phyloP scores from a whole-genome alignment of 345 rosid genomes.

The Aurinia saxatilis region DNA sequence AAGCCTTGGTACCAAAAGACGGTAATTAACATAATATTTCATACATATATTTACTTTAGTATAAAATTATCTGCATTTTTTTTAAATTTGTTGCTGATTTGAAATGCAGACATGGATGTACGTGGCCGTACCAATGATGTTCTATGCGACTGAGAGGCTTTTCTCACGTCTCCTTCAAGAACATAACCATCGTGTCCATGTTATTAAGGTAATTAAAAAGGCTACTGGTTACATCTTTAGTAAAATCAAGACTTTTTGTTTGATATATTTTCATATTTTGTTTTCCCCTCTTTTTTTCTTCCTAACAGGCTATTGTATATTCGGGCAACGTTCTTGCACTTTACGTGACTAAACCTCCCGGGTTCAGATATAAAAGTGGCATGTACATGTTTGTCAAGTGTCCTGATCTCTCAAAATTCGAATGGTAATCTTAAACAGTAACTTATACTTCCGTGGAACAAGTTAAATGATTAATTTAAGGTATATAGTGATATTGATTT shows the following conservation, averaged over 20 bases:
- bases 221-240: no score
- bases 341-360: constrained; percentile 75
- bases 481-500: background rate
- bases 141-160: constrained; percentile 58
- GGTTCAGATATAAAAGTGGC: constrained; percentile 83
- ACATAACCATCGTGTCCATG: constrained; percentile 48
- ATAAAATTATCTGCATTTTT: background rate
- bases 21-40: constrained; percentile 29
- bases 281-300: no score
- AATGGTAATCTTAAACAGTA: constrained; percentile 44
- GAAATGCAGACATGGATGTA: constrained; percentile 92
- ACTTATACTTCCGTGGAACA: background rate
- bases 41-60: background rate
- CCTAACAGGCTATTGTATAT: constrained; percentile 84
- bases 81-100: background rate
- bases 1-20: constrained; percentile 70
- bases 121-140: constrained; percentile 41
- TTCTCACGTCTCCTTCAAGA: constrained; percentile 42
- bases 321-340: constrained; percentile 88
- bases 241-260: background rate
- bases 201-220: constrained; percentile 70
- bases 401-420: constrained; percentile 67
- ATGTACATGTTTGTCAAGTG: constrained; percentile 94
- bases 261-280: background rate
- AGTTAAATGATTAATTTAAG: background rate